Base-by-base conservation (phyloP, 2,329 filamentous ascomycete genomes). In the Fusarium decemcellulare region DNA sequence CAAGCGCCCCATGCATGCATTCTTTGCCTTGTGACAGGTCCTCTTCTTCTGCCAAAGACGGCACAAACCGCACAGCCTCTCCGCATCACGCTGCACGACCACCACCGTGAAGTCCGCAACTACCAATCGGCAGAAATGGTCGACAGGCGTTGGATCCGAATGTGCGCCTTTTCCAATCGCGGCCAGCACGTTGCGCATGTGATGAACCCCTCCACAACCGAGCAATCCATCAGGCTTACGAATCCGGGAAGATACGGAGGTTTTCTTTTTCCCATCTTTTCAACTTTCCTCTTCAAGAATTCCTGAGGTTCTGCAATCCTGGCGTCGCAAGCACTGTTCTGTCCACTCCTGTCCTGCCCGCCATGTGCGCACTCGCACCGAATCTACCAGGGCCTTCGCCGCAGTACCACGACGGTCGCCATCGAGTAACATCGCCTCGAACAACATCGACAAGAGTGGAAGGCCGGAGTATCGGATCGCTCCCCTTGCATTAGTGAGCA, bases 11-110 rank as follows among this genome's bases (percentile, higher is more conserved):
- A 63, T 66, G 70, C 71, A 74, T 67, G 67, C 56, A 50, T 66
- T 63, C 44, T 54, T 53, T 62, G 50, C 72, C 68, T 71, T 66
- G 72, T 74, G 72, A 74, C 65, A 65, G 70, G 59, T 62, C 52
- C 56, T 58, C 55, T 51, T 57, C 40, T 39, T 46, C 55, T 61
- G 43, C 55, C 40, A 36, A 30, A 40, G 51, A 61, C 53, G 53
- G 56, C 46, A 29, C 69, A 59, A 43, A 68, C 61, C 61, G 52
- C 39, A 50, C 52, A 51, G 34, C 54, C 67, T 67, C 61, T 67
- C 52, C 63, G 61, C 60, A 65, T 61, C 60, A 67, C 70, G 42
- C 51, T 58, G 52, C 67, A 52, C 46, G 46, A 57, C 67, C 36
- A 55, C 48, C 59, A 67, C 67, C 67, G 67, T 70, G 63, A 70